Evolutionary conservation across 192 early-diverging fungal genomes (phyloP).

Genomic region (Coemansia sp.): DNA sequence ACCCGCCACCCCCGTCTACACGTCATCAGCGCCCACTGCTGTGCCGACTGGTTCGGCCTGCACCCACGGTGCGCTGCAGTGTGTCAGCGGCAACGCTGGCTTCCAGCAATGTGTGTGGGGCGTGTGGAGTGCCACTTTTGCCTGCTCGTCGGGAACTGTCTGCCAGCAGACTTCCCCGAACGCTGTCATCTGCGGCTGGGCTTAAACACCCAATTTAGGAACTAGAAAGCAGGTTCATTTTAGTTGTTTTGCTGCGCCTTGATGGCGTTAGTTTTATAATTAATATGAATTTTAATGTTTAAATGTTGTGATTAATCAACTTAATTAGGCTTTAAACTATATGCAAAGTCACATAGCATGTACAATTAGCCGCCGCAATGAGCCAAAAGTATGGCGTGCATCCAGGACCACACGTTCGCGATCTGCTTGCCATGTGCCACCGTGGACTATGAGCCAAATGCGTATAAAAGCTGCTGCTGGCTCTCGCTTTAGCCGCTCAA

Average conservation of each 20-base stretch:
- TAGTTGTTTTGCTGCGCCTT: background rate
- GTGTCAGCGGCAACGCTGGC: background rate
- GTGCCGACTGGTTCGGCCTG: background rate
- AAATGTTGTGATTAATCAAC: too few relatives aligned
- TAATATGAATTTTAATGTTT: background rate
- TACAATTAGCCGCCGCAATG: background rate
- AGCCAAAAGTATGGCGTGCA: constrained; percentile 5
- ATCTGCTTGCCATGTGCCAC: background rate
- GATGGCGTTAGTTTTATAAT: background rate
- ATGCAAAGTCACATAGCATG: too few relatives aligned
- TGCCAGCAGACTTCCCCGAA: background rate
- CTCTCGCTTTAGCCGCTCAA: background rate
- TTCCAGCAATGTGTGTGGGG: background rate
- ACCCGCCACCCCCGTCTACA: background rate
- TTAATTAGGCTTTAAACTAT: too few relatives aligned
- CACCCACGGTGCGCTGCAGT: background rate
- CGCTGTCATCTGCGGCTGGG: background rate
- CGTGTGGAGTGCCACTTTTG: background rate
- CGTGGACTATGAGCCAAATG: background rate
- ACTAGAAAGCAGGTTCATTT: background rate
- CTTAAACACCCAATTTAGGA: background rate
- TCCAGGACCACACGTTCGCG: background rate
- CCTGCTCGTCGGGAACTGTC: constrained; percentile 3
- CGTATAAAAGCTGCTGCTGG: background rate
- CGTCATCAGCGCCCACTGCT: background rate